A percentile compares a stretch with the other conserved stretches of the same genome.
phyloP scores from a whole-genome alignment of 2,329 filamentous ascomycete genomes.

The Hypomyces rosellus region DNA sequence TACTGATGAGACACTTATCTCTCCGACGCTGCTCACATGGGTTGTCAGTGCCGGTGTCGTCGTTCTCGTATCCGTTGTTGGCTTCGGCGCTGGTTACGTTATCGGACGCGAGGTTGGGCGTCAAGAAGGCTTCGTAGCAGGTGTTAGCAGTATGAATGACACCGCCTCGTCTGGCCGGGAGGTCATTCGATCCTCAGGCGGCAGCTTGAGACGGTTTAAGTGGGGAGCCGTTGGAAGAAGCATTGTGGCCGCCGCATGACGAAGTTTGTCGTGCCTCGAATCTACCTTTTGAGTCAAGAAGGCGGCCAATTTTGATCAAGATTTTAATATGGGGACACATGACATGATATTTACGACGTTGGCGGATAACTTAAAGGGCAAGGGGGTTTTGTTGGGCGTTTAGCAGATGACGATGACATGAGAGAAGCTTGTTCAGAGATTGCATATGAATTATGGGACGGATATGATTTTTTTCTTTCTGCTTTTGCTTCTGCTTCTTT shows the following conservation, averaged over 20 bases:
- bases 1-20: constrained; percentile 39
- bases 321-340: constrained; percentile 6
- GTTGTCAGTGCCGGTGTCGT: constrained; percentile 61
- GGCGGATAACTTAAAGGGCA: not conserved
- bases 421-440: constrained; percentile 7
- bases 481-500: not conserved
- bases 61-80: constrained; percentile 61
- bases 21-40: constrained; percentile 57
- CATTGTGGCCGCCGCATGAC: constrained; percentile 36
- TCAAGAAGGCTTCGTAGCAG: constrained; percentile 46
- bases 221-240: constrained; percentile 49
- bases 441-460: constrained; percentile 7
- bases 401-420: constrained; percentile 2
- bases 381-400: constrained; percentile 6
- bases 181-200: constrained; percentile 44
- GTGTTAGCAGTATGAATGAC: constrained; percentile 37
- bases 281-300: constrained; percentile 1
- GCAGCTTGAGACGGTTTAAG: constrained; percentile 46
- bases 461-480: not conserved
- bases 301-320: constrained; percentile 2
- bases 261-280: not conserved
- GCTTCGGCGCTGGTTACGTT: constrained; percentile 63
- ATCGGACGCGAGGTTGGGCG: constrained; percentile 61
- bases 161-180: constrained; percentile 47
- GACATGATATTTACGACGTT: constrained; percentile 10